Evolutionary conservation across 805 yeast species (phyloP), one percentile per base, ranked within the genome.

Genomic region (Kluyveromyces aestuarii): DNA sequence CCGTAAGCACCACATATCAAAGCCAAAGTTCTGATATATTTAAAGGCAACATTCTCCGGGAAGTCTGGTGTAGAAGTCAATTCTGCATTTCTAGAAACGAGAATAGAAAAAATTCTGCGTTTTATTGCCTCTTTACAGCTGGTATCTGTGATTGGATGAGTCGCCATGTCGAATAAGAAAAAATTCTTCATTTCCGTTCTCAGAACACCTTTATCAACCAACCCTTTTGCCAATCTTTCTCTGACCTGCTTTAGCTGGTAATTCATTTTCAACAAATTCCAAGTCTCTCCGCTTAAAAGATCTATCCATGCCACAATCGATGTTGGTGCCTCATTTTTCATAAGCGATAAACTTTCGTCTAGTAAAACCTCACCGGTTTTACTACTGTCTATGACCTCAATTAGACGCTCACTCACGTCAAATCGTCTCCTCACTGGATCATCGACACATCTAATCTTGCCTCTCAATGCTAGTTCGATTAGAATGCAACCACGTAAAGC

Each of bases 171-270:
- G 59, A 93, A 93, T 47, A 93, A 72, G 60, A 93, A 80, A 64
- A 93, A 93, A 70, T 88, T 93, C 65, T 90, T 88, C 67, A 95
- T 81, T 68, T 93, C 99, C 8, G 99, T 93, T 71, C 96, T 82
- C 61, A 95, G 76, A 42, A 93, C 83, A 19, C 99, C 98, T 70
- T 93, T 93, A 67, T 93, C 99, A 37, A 95, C 99, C 47, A 93
- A 74, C 0, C 99, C 99, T 69, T 93, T 93, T 48, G 96, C 95
- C 54, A 93, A 74, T 58, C 99, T 77, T 69, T 93, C 99, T 63
- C 99, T 81, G 6, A 93, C 99, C 71, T 93, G 99, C 63, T 93
- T 93, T 66, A 93, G 77, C 70, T 93, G 99, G 71, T 91, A 93
- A 61, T 84, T 85, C 58, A 91, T 89, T 65, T 93, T 93, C 79